phyloP scores from a whole-genome alignment of 495 filamentous ascomycete genomes.

The Trichocladium uniseriatum region DNA sequence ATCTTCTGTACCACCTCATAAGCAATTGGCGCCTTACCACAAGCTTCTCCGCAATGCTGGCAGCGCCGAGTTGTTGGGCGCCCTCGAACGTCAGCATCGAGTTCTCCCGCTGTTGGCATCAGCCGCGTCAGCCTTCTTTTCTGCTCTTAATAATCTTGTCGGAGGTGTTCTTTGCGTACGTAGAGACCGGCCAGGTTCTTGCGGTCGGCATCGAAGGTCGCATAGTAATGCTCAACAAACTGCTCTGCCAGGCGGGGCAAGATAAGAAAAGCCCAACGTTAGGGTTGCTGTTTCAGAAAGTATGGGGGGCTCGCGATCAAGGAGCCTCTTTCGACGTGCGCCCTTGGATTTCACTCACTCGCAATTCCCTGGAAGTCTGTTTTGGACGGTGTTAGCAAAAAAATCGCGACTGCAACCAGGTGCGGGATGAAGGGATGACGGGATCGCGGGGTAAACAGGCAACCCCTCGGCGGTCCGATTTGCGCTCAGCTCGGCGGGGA shows the following conservation, averaged over 20 bases:
- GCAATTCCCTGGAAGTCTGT: slow-evolving; percentile 19
- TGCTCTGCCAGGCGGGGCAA: slow-evolving; percentile 44
- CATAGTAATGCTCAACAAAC: slow-evolving; percentile 85
- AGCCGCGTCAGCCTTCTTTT: background rate
- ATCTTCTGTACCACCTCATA: background rate
- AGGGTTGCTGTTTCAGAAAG: background rate
- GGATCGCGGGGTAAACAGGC: slow-evolving; percentile 12
- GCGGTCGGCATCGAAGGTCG: slow-evolving; percentile 66
- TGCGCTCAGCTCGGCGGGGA: background rate
- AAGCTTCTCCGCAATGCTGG: slow-evolving; percentile 66
- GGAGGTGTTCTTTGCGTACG: slow-evolving; percentile 40
- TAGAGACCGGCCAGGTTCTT: slow-evolving; percentile 58
- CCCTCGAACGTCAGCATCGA: slow-evolving; percentile 95
- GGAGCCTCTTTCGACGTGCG: background rate
- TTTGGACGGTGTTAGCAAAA: slow-evolving; percentile 2
- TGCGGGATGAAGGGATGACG: background rate
- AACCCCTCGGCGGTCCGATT: background rate
- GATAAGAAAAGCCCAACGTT: slow-evolving; percentile 1
- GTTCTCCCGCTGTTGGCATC: slow-evolving; percentile 51
- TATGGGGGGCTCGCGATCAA: background rate
- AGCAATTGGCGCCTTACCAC: slow-evolving; percentile 36
- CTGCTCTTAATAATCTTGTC: background rate
- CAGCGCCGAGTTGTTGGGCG: slow-evolving; percentile 45
- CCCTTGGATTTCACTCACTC: slow-evolving; percentile 17
- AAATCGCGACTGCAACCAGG: background rate